These are phyloP conservation scores for Rhizopus sp. DNA, from an alignment of 371 early-diverging fungal species.

Conservation along the genomic window DNA sequence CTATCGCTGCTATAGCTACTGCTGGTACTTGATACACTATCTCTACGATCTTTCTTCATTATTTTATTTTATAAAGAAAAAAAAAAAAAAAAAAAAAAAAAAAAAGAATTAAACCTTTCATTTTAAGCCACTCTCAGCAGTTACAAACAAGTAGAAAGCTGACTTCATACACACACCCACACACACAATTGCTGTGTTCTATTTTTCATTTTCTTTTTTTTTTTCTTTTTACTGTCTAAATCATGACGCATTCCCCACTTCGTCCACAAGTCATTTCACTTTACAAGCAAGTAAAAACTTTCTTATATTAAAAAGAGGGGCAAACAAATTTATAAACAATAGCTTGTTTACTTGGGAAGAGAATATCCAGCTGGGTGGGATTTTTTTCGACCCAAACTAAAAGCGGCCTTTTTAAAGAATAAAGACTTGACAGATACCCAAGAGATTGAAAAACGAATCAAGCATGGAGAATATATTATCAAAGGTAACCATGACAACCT, in stretches of 20 bases:
- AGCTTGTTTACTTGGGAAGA: constrained; percentile 63
- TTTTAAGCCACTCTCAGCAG: not conserved
- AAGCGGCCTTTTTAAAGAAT: constrained; percentile 69
- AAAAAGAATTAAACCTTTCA: not conserved
- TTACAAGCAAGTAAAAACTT: constrained; percentile 11
- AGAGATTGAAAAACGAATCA: constrained; percentile 65
- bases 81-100: too few species aligned
- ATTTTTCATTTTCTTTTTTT: not conserved
- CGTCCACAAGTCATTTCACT: constrained; percentile 19
- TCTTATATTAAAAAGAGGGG: not conserved
- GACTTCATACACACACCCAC: not conserved
- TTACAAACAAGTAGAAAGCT: not conserved
- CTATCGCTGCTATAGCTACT: not conserved
- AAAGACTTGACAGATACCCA: constrained; percentile 49
- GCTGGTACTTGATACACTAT: not conserved
- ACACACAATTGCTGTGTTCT: not conserved
- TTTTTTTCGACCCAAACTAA: constrained; percentile 61
- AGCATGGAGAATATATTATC: constrained; percentile 63
- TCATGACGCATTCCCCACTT: not conserved
- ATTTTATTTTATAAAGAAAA: constrained; percentile 2
- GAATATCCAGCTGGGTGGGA: constrained; percentile 65
- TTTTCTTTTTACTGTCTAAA: not conserved
- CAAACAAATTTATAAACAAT: not conserved
- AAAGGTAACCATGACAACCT: constrained; percentile 44
- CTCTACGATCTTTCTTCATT: not conserved